Percentiles rank a stretch among this genome's conserved stretches.
Evolutionary conservation across 495 filamentous ascomycete genomes (phyloP).

Genomic region (Neurospora africana): DNA sequence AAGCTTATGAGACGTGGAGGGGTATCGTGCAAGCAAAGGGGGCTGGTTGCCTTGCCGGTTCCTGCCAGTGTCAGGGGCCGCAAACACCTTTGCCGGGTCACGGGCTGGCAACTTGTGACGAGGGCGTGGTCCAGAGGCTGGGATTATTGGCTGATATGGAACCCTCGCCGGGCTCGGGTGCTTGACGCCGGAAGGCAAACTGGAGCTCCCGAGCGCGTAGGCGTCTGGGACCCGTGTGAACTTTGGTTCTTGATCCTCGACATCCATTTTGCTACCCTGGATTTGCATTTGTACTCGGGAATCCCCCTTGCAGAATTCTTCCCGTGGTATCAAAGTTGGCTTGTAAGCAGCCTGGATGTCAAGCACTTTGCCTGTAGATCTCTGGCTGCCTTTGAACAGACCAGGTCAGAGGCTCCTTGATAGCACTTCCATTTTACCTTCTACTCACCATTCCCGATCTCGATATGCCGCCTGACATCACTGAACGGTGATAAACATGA

Average conservation of each 20-base stretch:
- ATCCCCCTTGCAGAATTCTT: neutral
- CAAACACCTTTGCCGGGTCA: neutral
- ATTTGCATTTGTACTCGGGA: neutral
- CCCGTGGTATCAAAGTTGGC: neutral
- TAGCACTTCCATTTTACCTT: neutral
- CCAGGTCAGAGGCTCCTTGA: neutral
- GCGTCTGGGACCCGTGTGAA: neutral
- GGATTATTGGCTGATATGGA: neutral
- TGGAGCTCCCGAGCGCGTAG: neutral
- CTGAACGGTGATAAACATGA: neutral
- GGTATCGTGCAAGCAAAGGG: neutral
- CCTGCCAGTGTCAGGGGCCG: neutral
- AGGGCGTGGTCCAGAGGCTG: neutral
- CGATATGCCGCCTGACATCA: neutral
- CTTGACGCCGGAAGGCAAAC: neutral
- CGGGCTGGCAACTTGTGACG: neutral
- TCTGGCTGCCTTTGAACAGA: neutral
- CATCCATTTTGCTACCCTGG: neutral
- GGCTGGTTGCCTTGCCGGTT: neutral
- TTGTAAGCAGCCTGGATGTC: neutral
- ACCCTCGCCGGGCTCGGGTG: neutral
- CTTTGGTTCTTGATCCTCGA: neutral
- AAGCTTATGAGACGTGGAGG: neutral
- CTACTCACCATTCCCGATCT: neutral
- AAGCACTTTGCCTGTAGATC: neutral